Conservation (phyloP, 805 yeast genomes). For the Kazachstania bromeliacearum region DNA sequence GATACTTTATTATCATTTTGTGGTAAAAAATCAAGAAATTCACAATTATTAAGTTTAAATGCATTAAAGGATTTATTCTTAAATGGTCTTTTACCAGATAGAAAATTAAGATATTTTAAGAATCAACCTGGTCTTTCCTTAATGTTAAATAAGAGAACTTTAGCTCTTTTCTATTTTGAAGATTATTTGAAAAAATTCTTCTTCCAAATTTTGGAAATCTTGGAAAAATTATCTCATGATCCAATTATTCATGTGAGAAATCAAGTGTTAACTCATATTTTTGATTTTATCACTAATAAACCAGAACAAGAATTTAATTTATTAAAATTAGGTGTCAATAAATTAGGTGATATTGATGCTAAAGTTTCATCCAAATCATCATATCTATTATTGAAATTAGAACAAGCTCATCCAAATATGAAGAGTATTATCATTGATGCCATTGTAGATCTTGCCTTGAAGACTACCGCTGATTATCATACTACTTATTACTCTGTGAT, state of each 20-base stretch:
- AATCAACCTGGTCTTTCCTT: slow-evolving; percentile 52
- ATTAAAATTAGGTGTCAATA: slow-evolving; percentile 80
- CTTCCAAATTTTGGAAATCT: slow-evolving; percentile 63
- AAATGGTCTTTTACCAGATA: slow-evolving; percentile 75
- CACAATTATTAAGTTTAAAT: slow-evolving; percentile 81
- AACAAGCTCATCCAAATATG: slow-evolving; percentile 95
- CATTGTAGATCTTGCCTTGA: slow-evolving; percentile 70
- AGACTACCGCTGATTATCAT: slow-evolving; percentile 71
- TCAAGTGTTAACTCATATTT: slow-evolving; percentile 64
- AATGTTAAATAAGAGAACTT: slow-evolving; percentile 40
- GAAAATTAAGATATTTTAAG: slow-evolving; percentile 71
- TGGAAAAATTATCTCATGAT: slow-evolving; percentile 82
- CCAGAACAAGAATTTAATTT: slow-evolving; percentile 96
- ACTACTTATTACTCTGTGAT: slow-evolving; percentile 80
- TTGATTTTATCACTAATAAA: slow-evolving; percentile 69
- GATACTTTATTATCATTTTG: slow-evolving; percentile 72
- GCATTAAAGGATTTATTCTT: slow-evolving; percentile 83
- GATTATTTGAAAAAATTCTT: slow-evolving; percentile 73
- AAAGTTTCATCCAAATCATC: slow-evolving; percentile 87
- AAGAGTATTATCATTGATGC: slow-evolving; percentile 69
- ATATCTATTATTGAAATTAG: slow-evolving; percentile 63
- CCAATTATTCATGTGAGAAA: slow-evolving; percentile 81
- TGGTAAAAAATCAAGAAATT: slow-evolving; percentile 85
- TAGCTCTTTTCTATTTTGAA: slow-evolving; percentile 77
- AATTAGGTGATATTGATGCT: slow-evolving; percentile 86